Conservation (phyloP, 352 stramenopile genomes). For the Pythium aquatile region DNA sequence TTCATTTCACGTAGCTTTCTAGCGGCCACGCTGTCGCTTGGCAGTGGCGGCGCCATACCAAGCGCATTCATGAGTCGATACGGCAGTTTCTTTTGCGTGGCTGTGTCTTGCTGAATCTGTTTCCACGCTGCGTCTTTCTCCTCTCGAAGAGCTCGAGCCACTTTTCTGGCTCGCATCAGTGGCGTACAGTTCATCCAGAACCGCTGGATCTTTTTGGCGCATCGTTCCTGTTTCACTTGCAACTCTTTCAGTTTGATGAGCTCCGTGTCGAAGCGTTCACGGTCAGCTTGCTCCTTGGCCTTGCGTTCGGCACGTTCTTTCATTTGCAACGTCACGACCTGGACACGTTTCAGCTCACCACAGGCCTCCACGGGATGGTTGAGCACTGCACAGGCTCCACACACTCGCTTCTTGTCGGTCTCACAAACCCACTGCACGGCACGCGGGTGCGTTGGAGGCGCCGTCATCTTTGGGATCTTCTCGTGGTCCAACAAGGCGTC, state of each 20-base stretch:
- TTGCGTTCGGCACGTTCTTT: constrained; percentile 35
- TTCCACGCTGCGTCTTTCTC: constrained; percentile 40
- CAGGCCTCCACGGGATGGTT: constrained; percentile 48
- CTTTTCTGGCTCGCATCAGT: constrained; percentile 34
- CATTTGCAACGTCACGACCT: constrained; percentile 44
- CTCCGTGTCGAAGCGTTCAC: constrained; percentile 46
- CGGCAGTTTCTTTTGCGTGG: constrained; percentile 31
- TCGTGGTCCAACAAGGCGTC: constrained; percentile 13
- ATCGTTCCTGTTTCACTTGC: constrained; percentile 28
- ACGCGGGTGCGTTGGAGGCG: constrained; percentile 8
- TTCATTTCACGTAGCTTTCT: constrained; percentile 50
- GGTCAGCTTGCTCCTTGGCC: constrained; percentile 36
- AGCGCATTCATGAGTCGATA: constrained; percentile 41
- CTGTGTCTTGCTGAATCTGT: constrained; percentile 36
- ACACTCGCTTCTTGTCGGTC: constrained; percentile 36
- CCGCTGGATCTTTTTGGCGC: constrained; percentile 41
- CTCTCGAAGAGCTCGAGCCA: constrained; percentile 6
- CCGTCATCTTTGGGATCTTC: not conserved
- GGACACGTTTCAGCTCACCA: constrained; percentile 32
- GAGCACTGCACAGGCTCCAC: constrained; percentile 37
- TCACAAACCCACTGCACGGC: constrained; percentile 55
- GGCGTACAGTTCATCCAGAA: constrained; percentile 46
- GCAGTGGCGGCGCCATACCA: constrained; percentile 38
- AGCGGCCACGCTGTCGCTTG: constrained; percentile 40
- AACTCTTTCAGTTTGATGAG: constrained; percentile 37